Evolutionary conservation across 129 eudicot genomes (phyloP).

Genomic region (Tagetes patula): DNA sequence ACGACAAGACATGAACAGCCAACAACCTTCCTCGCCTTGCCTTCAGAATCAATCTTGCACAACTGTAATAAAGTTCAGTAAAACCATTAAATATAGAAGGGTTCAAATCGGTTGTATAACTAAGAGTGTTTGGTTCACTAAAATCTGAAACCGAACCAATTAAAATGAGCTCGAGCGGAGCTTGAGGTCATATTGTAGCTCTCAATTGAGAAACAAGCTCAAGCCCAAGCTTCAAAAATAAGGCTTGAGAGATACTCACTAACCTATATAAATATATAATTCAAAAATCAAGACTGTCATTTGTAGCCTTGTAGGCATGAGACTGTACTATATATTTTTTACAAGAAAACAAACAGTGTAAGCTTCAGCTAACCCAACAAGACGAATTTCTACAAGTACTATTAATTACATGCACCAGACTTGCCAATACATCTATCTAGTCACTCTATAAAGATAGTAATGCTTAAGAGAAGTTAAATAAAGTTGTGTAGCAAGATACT

Average conservation of each 20-base stretch:
- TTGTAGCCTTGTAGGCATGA: not conserved
- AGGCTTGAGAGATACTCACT: too few species aligned
- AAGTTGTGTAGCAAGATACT: slow-evolving; percentile 27
- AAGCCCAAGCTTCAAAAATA: too few species aligned
- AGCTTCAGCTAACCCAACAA: not conserved
- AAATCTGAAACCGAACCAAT: too few species aligned
- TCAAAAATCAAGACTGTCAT: not conserved
- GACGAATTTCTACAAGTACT: not conserved
- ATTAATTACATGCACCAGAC: not conserved
- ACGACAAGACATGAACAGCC: slow-evolving; percentile 95
- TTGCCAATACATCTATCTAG: not conserved
- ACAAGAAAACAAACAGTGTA: not conserved
- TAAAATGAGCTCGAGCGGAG: too few species aligned
- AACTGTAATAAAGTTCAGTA: slow-evolving; percentile 40
- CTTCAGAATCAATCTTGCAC: slow-evolving; percentile 98
- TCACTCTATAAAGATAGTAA: not conserved
- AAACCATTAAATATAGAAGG: not conserved
- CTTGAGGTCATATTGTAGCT: too few species aligned
- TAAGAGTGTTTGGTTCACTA: too few species aligned
- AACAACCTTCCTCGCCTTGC: slow-evolving; percentile 92
- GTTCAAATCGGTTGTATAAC: too few species aligned
- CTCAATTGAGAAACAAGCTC: too few species aligned
- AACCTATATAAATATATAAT: too few species aligned
- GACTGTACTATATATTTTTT: not conserved
- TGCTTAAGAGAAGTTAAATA: not conserved